These are phyloP conservation scores for Ceriops tagal DNA, from an alignment of 345 rosid genomes.

Conservation along the genomic window DNA sequence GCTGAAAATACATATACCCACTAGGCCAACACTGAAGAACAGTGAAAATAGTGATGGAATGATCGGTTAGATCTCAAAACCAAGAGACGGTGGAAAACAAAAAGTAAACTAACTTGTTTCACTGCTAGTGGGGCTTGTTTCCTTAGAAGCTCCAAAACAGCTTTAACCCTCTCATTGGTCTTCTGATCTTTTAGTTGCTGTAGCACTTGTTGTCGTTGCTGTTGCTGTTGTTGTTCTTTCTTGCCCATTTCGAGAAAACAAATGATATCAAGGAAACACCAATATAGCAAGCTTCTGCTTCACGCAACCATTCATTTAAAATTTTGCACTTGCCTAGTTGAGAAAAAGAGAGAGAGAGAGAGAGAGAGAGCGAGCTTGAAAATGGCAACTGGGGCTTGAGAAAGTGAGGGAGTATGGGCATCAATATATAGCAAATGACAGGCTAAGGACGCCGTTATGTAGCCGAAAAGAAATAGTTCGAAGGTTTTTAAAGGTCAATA, in stretches of 20 bases:
- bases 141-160: conserved; percentile 59
- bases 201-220: conserved; percentile 8
- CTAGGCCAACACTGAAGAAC: neutral
- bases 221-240: conserved; percentile 36
- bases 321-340: conserved; percentile 16
- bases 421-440: conserved; percentile 41
- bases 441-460: conserved; percentile 47
- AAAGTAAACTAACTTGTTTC: conserved; percentile 54
- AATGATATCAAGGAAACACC: conserved; percentile 5
- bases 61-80: neutral
- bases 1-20: neutral
- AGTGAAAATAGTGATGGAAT: neutral
- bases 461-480: conserved; percentile 10
- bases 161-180: conserved; percentile 41
- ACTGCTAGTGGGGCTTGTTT: conserved; percentile 74
- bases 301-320: conserved; percentile 59
- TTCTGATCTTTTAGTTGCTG: conserved; percentile 17
- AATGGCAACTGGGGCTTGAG: conserved; percentile 23
- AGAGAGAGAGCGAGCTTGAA: conserved; percentile 17
- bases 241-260: conserved; percentile 51
- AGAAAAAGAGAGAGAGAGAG: conserved; percentile 7
- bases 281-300: conserved; percentile 50
- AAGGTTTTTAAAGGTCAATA: conserved; percentile 16
- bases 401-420: neutral
- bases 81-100: neutral